phyloP scores from a whole-genome alignment of 2,329 filamentous ascomycete species.

The Bipolaris cookei region DNA sequence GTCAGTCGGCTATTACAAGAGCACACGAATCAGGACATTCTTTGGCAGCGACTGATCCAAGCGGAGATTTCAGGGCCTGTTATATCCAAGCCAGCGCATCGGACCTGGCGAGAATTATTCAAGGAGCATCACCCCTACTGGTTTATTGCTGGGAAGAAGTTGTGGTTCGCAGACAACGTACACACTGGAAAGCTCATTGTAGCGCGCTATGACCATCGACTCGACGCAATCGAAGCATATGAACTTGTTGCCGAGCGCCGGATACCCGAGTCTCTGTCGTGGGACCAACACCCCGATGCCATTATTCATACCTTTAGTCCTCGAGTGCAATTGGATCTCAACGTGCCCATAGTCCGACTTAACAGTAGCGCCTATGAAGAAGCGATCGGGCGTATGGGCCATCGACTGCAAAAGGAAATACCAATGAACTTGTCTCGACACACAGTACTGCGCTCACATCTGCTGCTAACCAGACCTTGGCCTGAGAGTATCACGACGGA shows the following conservation, averaged over 20 bases:
- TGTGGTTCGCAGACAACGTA: conserved; percentile 83
- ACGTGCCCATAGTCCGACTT: conserved; percentile 67
- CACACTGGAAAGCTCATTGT: conserved; percentile 77
- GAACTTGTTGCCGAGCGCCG: conserved; percentile 71
- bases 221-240: conserved; percentile 81
- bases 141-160: conserved; percentile 79
- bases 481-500: conserved; percentile 51
- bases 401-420: conserved; percentile 59
- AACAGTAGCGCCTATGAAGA: conserved; percentile 39
- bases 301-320: conserved; percentile 77
- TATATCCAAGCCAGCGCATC: conserved; percentile 59
- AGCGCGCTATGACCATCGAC: conserved; percentile 74
- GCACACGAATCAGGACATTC: conserved; percentile 68
- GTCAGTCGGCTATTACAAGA: conserved; percentile 67
- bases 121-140: conserved; percentile 77
- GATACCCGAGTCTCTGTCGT: conserved; percentile 63
- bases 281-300: conserved; percentile 69
- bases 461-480: conserved; percentile 67
- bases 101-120: conserved; percentile 74
- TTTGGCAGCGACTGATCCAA: conserved; percentile 76
- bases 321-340: conserved; percentile 71
- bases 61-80: conserved; percentile 62
- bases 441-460: conserved; percentile 65
- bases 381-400: conserved; percentile 27
- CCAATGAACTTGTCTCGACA: conserved; percentile 53